phyloP scores from a whole-genome alignment of 176 grass and related monocot species.

The Lolium multiflorum region DNA sequence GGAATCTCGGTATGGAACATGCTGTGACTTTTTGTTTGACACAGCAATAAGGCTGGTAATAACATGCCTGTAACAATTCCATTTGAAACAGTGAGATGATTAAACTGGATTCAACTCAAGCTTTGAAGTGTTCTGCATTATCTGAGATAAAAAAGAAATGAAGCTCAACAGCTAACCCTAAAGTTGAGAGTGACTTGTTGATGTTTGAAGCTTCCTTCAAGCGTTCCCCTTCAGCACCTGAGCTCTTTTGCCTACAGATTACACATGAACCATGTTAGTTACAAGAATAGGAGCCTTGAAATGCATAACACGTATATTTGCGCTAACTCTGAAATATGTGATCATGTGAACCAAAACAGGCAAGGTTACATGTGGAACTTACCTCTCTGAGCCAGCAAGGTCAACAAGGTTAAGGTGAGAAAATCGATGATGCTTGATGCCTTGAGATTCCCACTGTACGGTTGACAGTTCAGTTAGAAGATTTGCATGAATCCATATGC shows the following conservation, averaged over 20 bases:
- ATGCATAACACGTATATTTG: background rate
- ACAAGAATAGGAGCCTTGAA: constrained; percentile 21
- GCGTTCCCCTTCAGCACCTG: constrained; percentile 97
- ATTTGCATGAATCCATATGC: background rate
- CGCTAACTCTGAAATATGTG: background rate
- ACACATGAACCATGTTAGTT: constrained; percentile 26
- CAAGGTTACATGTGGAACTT: constrained; percentile 24
- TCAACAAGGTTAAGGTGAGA: constrained; percentile 97
- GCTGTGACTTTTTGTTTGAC: constrained; percentile 91
- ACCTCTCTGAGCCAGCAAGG: constrained; percentile 97
- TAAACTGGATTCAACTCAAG: constrained; percentile 31
- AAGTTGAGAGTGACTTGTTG: constrained; percentile 94
- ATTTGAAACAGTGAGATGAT: constrained; percentile 19
- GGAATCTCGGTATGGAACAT: constrained; percentile 98
- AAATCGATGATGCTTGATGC: constrained; percentile 91
- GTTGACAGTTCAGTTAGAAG: constrained; percentile 42
- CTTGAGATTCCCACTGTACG: constrained; percentile 92
- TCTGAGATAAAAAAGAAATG: constrained; percentile 35
- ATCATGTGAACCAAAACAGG: constrained; percentile 2
- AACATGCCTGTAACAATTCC: constrained; percentile 70
- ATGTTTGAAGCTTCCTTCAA: constrained; percentile 98
- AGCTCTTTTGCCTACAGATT: constrained; percentile 89
- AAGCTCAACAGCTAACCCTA: constrained; percentile 71
- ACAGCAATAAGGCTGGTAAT: constrained; percentile 93
- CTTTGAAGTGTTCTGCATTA: constrained; percentile 14